phyloP scores from a whole-genome alignment of 306 rosid species.

The Cucumis melo region DNA sequence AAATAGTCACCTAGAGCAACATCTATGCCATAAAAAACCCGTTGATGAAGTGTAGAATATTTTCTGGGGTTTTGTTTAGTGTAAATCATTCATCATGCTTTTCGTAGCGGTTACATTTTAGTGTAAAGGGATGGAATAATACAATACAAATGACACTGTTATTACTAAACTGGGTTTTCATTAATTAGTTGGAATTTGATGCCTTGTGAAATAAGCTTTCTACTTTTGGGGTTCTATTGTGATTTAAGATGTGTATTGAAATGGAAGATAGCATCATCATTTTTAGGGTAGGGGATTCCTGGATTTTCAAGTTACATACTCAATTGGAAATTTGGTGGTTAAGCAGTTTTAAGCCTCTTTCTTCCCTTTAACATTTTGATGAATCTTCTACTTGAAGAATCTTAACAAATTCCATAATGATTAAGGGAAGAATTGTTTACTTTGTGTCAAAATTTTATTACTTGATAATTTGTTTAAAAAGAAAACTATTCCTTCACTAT shows the following conservation, averaged over 20 bases:
- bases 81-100: background rate
- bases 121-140: background rate
- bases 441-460: background rate
- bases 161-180: background rate
- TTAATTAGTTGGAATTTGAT: background rate
- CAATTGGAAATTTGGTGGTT: background rate
- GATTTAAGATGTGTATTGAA: background rate
- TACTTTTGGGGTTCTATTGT: background rate
- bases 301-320: background rate
- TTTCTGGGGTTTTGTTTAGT: background rate
- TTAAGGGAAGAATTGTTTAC: background rate
- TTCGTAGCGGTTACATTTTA: background rate
- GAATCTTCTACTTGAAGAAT: background rate
- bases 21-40: conserved; percentile 11
- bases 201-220: background rate
- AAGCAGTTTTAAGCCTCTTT: background rate
- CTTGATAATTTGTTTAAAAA: background rate
- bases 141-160: background rate
- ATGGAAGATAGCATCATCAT: background rate
- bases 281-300: background rate
- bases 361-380: background rate
- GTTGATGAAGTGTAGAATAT: background rate
- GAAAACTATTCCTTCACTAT: too few relatives aligned
- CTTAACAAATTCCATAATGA: background rate
- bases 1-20: conserved; percentile 30